phyloP scores from a whole-genome alignment of 2,329 filamentous ascomycete genomes.

The Fusarium sterilihyphosum region DNA sequence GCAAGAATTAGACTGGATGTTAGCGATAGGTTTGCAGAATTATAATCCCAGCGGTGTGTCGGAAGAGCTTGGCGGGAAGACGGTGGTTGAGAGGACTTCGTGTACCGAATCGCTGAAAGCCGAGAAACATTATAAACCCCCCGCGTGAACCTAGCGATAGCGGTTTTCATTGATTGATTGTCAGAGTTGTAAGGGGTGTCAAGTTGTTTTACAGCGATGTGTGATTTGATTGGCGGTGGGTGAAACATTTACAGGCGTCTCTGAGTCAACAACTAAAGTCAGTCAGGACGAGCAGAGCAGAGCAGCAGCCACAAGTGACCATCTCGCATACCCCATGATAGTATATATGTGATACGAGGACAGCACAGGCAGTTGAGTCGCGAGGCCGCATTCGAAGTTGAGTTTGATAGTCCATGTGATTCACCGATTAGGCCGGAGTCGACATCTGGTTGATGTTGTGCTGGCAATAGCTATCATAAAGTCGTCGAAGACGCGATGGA shows the following conservation, averaged over 20 bases:
- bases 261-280: conserved; percentile 43
- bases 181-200: conserved; percentile 39
- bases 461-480: conserved; percentile 51
- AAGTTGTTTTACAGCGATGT: conserved; percentile 47
- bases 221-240: conserved; percentile 41
- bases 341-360: conserved; percentile 40
- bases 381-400: conserved; percentile 47
- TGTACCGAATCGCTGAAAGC: not conserved
- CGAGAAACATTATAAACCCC: not conserved
- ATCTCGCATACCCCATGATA: conserved; percentile 39
- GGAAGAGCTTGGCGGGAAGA: not conserved
- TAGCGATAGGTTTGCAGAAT: not conserved
- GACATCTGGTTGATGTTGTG: conserved; percentile 49
- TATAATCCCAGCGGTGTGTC: not conserved
- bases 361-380: conserved; percentile 47
- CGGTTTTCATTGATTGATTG: conserved; percentile 22
- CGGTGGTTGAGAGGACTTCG: not conserved
- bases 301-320: conserved; percentile 30
- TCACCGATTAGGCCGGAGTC: conserved; percentile 48
- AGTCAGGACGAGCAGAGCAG: conserved; percentile 41
- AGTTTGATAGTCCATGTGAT: conserved; percentile 47
- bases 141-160: not conserved
- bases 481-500: conserved; percentile 51
- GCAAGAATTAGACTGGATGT: not conserved
- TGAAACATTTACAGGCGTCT: conserved; percentile 48